Conservation (phyloP, 495 filamentous ascomycete species). For the Lophiostoma macrostomum region DNA sequence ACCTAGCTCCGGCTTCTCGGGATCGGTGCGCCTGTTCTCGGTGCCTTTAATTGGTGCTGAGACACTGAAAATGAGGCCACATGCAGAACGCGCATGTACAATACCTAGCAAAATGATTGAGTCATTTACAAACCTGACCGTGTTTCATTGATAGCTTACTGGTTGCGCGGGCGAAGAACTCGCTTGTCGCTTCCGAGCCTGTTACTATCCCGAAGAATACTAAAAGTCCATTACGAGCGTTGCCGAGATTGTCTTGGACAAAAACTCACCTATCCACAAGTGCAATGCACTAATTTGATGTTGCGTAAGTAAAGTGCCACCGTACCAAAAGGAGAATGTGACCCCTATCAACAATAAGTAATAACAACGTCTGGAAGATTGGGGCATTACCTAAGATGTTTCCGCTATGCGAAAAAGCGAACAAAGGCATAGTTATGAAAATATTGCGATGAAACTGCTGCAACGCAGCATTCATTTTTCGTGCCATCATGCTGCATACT, state of each 20-base stretch:
- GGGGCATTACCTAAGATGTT: background rate
- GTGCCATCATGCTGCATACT: constrained; percentile 4
- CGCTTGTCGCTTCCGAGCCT: constrained; percentile 2
- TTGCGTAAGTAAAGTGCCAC: background rate
- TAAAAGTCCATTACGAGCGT: background rate
- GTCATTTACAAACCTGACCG: background rate
- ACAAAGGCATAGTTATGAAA: constrained; percentile 4
- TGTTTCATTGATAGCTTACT: background rate
- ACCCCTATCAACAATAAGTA: background rate
- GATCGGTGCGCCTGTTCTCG: too few species aligned
- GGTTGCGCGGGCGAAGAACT: constrained; percentile 6
- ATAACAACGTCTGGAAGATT: background rate
- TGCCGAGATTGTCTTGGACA: too few species aligned
- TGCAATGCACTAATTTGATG: background rate
- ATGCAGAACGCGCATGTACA: constrained; percentile 1
- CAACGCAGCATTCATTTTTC: constrained; percentile 3
- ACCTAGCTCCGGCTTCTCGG: too few species aligned
- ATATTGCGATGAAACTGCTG: background rate
- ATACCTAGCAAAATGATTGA: background rate
- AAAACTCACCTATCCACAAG: background rate
- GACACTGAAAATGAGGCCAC: background rate
- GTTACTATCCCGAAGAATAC: constrained; percentile 1
- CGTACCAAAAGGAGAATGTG: constrained; percentile 6
- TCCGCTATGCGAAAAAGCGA: constrained; percentile 5
- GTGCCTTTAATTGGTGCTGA: background rate